phyloP scores from a whole-genome alignment of 2,329 filamentous ascomycete species.

The Escovopsis sp. region DNA sequence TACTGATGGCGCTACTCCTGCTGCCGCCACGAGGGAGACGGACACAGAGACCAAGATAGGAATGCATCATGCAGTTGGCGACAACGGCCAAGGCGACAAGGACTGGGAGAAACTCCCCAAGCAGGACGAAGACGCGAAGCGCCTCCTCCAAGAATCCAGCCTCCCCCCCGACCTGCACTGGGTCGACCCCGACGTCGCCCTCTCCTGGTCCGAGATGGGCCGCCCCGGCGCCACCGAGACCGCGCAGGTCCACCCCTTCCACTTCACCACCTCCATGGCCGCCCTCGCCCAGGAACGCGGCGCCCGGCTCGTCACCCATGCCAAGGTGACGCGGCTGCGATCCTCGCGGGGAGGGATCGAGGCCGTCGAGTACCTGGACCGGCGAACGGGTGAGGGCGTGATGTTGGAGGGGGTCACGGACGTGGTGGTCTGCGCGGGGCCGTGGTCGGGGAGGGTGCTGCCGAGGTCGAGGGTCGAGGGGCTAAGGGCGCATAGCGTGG shows the following conservation, averaged over 20 bases:
- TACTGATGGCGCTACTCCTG: too few species aligned
- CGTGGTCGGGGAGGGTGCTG: constrained; percentile 46
- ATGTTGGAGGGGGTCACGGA: constrained; percentile 33
- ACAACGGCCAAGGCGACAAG: constrained; percentile 20
- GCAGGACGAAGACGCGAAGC: constrained; percentile 32
- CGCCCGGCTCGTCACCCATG: constrained; percentile 49
- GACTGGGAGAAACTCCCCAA: constrained; percentile 48
- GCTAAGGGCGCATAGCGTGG: constrained; percentile 48
- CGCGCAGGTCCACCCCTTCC: constrained; percentile 82
- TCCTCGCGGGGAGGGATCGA: constrained; percentile 35
- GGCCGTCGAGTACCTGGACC: constrained; percentile 44
- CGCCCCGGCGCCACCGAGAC: constrained; percentile 52
- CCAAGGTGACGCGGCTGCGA: constrained; percentile 52
- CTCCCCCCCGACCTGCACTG: constrained; percentile 73
- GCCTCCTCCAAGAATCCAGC: constrained; percentile 37
- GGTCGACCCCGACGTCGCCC: constrained; percentile 53
- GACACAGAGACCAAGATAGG: too few species aligned
- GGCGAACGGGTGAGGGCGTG: constrained; percentile 20
- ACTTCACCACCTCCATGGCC: constrained; percentile 78
- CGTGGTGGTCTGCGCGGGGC: constrained; percentile 40
- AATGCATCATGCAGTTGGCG: too few species aligned
- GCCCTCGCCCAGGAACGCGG: constrained; percentile 56
- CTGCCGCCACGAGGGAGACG: too few species aligned
- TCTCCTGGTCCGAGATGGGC: constrained; percentile 71
- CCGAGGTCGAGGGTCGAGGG: constrained; percentile 42